These are phyloP conservation scores for Barnettozyma sp. DNA, from an alignment of 805 yeast species.

Conservation along the genomic window DNA sequence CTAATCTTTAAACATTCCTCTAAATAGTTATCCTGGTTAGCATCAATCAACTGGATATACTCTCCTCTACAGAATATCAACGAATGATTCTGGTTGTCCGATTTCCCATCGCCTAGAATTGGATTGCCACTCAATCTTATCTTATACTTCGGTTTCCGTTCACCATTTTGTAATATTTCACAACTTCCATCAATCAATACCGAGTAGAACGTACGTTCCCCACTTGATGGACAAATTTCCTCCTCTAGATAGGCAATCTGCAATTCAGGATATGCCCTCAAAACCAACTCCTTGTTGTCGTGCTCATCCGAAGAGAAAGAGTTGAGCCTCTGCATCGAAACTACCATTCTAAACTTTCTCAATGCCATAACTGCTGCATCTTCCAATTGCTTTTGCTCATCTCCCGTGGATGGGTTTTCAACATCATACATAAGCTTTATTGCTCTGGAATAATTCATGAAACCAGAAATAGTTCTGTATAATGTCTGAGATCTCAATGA, in stretches of 20 bases:
- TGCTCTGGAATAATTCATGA: slow-evolving; percentile 63
- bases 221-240: slow-evolving; percentile 31
- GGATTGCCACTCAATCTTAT: slow-evolving; percentile 73
- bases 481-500: slow-evolving; percentile 68
- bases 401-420: slow-evolving; percentile 38
- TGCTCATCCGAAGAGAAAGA: slow-evolving; percentile 49
- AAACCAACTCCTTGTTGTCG: slow-evolving; percentile 50
- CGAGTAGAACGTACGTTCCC: slow-evolving; percentile 47
- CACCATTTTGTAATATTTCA: slow-evolving; percentile 50
- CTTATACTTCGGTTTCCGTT: slow-evolving; percentile 54
- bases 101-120: slow-evolving; percentile 77
- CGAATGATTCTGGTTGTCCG: slow-evolving; percentile 78
- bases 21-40: slow-evolving; percentile 76
- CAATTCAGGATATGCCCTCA: slow-evolving; percentile 61
- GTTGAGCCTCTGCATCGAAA: slow-evolving; percentile 56
- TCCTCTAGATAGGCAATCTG: slow-evolving; percentile 58
- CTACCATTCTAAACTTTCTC: slow-evolving; percentile 57
- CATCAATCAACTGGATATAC: slow-evolving; percentile 73
- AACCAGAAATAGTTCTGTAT: slow-evolving; percentile 67
- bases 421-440: slow-evolving; percentile 55
- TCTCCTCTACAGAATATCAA: slow-evolving; percentile 73
- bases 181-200: slow-evolving; percentile 68
- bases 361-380: slow-evolving; percentile 48
- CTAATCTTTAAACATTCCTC: slow-evolving; percentile 76
- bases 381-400: slow-evolving; percentile 34